phyloP scores from a whole-genome alignment of 2,329 filamentous ascomycete species.

The Raffaelea ambrosiae region DNA sequence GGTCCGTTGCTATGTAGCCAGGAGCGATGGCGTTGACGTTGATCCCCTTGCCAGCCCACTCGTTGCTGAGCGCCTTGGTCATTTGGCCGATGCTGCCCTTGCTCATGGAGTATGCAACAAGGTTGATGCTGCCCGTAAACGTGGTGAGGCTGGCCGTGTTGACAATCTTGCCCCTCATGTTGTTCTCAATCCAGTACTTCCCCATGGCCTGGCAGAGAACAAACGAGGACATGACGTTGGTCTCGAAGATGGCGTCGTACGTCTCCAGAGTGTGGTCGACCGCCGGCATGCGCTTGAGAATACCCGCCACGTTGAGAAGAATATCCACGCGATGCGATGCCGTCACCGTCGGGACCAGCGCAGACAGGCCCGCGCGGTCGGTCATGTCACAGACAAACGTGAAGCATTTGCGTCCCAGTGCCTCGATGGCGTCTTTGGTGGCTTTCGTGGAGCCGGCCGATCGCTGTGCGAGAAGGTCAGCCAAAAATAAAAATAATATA shows the following conservation, averaged over 20 bases:
- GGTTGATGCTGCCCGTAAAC: conserved; percentile 61
- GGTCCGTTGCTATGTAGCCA: conserved; percentile 17
- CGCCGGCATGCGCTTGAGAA: conserved; percentile 54
- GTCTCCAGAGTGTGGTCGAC: conserved; percentile 55
- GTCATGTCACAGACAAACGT: conserved; percentile 16
- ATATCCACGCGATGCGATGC: conserved; percentile 36
- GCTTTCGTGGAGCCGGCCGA: neutral
- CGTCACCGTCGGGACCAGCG: conserved; percentile 14
- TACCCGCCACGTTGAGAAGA: conserved; percentile 59
- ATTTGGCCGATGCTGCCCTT: conserved; percentile 60
- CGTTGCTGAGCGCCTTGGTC: conserved; percentile 58
- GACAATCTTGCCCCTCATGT: conserved; percentile 48
- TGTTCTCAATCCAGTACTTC: conserved; percentile 45
- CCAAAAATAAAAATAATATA: no score
- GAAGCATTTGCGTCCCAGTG: conserved; percentile 6
- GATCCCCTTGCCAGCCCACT: conserved; percentile 57
- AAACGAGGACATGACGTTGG: conserved; percentile 60
- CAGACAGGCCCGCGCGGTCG: conserved; percentile 1
- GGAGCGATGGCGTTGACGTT: conserved; percentile 63
- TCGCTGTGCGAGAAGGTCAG: neutral
- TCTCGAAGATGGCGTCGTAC: conserved; percentile 48
- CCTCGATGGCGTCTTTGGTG: conserved; percentile 6
- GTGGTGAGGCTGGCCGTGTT: conserved; percentile 55
- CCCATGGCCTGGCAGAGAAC: conserved; percentile 52
- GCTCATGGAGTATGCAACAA: conserved; percentile 57